Evolutionary conservation across 352 stramenopile species (phyloP).

Genomic region (Aphanomyces euteiches): DNA sequence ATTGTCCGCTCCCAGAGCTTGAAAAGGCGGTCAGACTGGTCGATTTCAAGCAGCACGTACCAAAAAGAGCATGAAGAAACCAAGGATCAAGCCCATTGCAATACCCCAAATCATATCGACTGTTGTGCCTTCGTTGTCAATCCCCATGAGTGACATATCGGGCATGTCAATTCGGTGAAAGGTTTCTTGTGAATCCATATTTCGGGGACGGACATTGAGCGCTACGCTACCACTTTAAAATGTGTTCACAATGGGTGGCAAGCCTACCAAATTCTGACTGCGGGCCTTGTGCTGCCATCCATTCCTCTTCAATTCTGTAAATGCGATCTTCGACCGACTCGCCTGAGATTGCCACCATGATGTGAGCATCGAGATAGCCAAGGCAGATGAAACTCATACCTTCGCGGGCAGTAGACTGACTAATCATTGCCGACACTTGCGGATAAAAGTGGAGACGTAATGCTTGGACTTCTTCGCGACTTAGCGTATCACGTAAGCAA

Average conservation of each 20-base stretch:
- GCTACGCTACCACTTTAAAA: slow-evolving; percentile 18
- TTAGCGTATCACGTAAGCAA: slow-evolving; percentile 72
- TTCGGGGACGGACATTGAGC: slow-evolving; percentile 25
- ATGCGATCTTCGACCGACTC: slow-evolving; percentile 84
- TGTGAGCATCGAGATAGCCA: background rate
- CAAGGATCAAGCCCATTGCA: slow-evolving; percentile 80
- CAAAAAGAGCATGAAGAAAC: slow-evolving; percentile 88
- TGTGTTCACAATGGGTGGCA: background rate
- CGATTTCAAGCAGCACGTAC: slow-evolving; percentile 37
- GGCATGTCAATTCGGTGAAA: slow-evolving; percentile 82
- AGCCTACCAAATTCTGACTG: slow-evolving; percentile 78
- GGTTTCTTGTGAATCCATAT: background rate
- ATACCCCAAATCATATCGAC: slow-evolving; percentile 87
- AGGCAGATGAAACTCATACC: background rate
- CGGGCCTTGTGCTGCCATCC: slow-evolving; percentile 82
- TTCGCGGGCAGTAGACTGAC: slow-evolving; percentile 55
- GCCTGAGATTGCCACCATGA: slow-evolving; percentile 42
- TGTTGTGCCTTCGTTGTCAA: slow-evolving; percentile 84
- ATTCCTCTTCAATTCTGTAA: slow-evolving; percentile 85
- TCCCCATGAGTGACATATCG: slow-evolving; percentile 73
- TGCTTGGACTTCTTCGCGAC: slow-evolving; percentile 79
- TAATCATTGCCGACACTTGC: slow-evolving; percentile 80
- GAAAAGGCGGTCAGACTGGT: background rate
- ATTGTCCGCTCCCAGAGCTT: slow-evolving; percentile 83
- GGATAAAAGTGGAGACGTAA: slow-evolving; percentile 84